phyloP scores from a whole-genome alignment of 352 stramenopile genomes.

The Phytopythium aichiense region DNA sequence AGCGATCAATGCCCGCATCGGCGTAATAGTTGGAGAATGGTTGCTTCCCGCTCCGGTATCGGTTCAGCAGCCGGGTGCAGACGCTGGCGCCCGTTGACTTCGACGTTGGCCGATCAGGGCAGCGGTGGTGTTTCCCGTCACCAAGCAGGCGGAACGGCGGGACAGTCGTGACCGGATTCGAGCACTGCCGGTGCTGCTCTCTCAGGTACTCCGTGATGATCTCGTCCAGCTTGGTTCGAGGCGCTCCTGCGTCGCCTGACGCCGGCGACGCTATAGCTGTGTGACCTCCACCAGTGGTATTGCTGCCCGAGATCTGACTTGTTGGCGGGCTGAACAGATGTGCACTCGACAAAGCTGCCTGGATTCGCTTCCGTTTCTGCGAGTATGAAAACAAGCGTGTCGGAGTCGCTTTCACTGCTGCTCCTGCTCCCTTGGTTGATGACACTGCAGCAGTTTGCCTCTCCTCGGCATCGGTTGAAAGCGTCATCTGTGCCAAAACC shows the following conservation, averaged over 20 bases:
- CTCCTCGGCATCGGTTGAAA: background rate
- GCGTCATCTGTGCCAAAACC: background rate
- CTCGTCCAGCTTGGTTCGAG: constrained; percentile 59
- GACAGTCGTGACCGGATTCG: constrained; percentile 83
- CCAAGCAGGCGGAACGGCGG: constrained; percentile 80
- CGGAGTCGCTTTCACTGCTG: too few relatives aligned
- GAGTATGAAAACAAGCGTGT: constrained; percentile 7
- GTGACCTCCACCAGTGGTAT: background rate
- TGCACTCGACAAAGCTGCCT: constrained; percentile 15
- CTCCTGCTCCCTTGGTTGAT: background rate
- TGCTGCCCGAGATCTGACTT: background rate
- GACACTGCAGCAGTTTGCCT: background rate
- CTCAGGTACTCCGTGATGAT: constrained; percentile 87
- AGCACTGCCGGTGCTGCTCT: constrained; percentile 86
- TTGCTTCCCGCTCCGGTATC: constrained; percentile 28
- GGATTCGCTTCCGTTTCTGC: constrained; percentile 32
- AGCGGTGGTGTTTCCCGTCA: constrained; percentile 53
- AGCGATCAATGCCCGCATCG: constrained; percentile 71
- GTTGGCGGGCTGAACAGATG: constrained; percentile 24
- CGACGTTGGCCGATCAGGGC: constrained; percentile 53
- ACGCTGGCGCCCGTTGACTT: constrained; percentile 58
- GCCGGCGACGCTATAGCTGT: background rate
- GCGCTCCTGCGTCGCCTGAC: background rate
- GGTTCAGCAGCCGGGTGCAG: constrained; percentile 52
- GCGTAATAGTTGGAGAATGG: constrained; percentile 49